Percentiles rank a stretch among this genome's conserved stretches.
phyloP scores from a whole-genome alignment of 495 filamentous ascomycete species.

The Penicillium malachiteum region DNA sequence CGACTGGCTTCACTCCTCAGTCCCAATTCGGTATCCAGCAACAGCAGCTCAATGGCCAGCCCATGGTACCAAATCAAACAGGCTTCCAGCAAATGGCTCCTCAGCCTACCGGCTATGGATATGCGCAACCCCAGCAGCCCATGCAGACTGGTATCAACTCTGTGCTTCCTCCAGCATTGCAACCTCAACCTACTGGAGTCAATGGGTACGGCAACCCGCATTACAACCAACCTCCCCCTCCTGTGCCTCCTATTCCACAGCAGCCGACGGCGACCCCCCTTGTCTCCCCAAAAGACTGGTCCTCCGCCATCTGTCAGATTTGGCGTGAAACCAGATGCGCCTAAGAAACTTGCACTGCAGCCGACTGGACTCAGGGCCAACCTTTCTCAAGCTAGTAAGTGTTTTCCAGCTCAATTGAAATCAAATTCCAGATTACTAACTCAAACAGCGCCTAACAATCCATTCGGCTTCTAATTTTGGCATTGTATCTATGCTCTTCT shows the following conservation, averaged over 20 bases:
- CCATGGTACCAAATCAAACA: constrained; percentile 19
- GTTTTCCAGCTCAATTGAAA: background rate
- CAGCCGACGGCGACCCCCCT: constrained; percentile 54
- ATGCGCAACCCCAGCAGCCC: constrained; percentile 46
- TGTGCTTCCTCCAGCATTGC: constrained; percentile 42
- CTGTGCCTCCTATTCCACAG: constrained; percentile 47
- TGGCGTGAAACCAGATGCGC: constrained; percentile 64
- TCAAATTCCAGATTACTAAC: constrained; percentile 19
- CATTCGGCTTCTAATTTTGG: constrained; percentile 75
- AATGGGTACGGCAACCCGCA: constrained; percentile 54
- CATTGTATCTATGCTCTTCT: constrained; percentile 2
- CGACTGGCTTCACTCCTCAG: constrained; percentile 51
- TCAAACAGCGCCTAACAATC: constrained; percentile 76
- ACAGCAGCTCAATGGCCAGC: constrained; percentile 34
- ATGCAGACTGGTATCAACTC: constrained; percentile 52
- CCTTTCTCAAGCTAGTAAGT: constrained; percentile 89
- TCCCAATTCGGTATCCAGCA: constrained; percentile 55
- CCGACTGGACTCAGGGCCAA: constrained; percentile 89
- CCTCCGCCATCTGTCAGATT: constrained; percentile 90
- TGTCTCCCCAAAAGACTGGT: constrained; percentile 87
- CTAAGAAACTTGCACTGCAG: constrained; percentile 81
- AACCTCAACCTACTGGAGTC: constrained; percentile 55
- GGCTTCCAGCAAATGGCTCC: constrained; percentile 60
- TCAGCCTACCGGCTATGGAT: constrained; percentile 67
- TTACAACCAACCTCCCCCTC: constrained; percentile 37